Conservation (phyloP, 2,329 filamentous ascomycete species). For the Paramyrothecium sp. region DNA sequence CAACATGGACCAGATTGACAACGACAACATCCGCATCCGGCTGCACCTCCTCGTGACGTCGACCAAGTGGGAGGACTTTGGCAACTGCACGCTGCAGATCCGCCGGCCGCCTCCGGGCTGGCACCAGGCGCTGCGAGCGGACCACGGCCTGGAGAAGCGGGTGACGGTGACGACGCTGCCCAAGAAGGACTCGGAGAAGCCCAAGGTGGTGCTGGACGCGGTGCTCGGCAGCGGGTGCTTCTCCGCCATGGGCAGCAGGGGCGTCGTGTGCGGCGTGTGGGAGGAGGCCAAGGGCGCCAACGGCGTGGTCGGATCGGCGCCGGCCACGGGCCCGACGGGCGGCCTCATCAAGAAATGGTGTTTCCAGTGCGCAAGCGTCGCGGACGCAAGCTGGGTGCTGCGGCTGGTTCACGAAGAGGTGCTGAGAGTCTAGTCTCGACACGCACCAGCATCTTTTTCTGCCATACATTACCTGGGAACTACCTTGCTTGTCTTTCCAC, state of each 20-base stretch:
- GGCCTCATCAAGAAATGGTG: conserved; percentile 63
- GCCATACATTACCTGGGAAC: neutral
- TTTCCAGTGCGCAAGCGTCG: conserved; percentile 55
- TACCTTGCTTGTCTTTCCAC: neutral
- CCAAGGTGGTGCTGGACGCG: conserved; percentile 73
- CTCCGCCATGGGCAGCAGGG: conserved; percentile 77
- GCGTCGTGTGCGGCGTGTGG: conserved; percentile 87
- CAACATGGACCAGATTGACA: conserved; percentile 62
- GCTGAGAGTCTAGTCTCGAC: conserved; percentile 27
- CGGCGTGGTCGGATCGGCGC: conserved; percentile 51
- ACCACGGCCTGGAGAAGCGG: conserved; percentile 76
- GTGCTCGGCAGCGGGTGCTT: conserved; percentile 84
- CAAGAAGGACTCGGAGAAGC: conserved; percentile 54
- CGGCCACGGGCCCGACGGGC: conserved; percentile 48
- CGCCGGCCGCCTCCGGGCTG: conserved; percentile 68
- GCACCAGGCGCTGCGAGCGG: conserved; percentile 56
- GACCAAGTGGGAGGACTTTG: conserved; percentile 88
- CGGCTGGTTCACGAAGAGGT: conserved; percentile 58
- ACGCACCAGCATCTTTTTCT: neutral
- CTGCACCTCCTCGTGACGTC: conserved; percentile 76
- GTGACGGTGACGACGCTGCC: conserved; percentile 75
- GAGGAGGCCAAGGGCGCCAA: conserved; percentile 69
- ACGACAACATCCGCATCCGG: conserved; percentile 74
- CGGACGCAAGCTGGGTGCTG: conserved; percentile 55
- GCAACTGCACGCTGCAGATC: conserved; percentile 80